Evolutionary conservation across 768 basidiomycete species (phyloP).

Genomic region (Astraeus odoratus): DNA sequence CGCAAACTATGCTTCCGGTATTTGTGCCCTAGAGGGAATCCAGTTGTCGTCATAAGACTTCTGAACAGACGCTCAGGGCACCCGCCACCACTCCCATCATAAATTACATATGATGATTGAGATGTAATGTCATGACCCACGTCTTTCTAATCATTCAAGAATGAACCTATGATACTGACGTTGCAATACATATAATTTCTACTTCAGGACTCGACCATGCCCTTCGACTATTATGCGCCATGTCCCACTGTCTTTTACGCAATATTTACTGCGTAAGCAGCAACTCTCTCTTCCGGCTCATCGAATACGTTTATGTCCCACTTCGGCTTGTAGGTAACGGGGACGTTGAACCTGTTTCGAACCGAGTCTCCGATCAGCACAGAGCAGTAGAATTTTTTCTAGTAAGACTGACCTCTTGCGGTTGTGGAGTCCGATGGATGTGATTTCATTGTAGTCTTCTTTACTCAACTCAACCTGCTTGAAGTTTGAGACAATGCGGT

Average conservation of each 20-base stretch:
- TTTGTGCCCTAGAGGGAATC: too few species aligned
- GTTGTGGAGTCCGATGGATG: conserved; percentile 34
- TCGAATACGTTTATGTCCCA: conserved; percentile 75
- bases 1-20: too few species aligned
- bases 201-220: too few species aligned
- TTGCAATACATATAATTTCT: too few species aligned
- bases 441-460: conserved; percentile 55
- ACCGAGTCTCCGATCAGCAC: neutral
- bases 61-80: too few species aligned
- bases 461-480: conserved; percentile 60
- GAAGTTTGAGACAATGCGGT: conserved; percentile 72
- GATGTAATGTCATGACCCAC: too few species aligned
- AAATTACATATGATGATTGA: too few species aligned
- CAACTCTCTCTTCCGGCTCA: conserved; percentile 47
- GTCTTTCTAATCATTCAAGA: too few species aligned
- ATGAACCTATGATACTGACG: too few species aligned
- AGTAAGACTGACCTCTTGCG: conserved; percentile 24
- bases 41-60: too few species aligned
- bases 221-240: neutral
- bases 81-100: too few species aligned
- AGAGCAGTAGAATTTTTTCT: neutral
- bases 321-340: conserved; percentile 46
- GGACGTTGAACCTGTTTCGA: conserved; percentile 45
- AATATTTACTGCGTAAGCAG: conserved; percentile 7
- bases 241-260: neutral